phyloP scores from a whole-genome alignment of 805 yeast species.

The Hanseniaspora lindneri region DNA sequence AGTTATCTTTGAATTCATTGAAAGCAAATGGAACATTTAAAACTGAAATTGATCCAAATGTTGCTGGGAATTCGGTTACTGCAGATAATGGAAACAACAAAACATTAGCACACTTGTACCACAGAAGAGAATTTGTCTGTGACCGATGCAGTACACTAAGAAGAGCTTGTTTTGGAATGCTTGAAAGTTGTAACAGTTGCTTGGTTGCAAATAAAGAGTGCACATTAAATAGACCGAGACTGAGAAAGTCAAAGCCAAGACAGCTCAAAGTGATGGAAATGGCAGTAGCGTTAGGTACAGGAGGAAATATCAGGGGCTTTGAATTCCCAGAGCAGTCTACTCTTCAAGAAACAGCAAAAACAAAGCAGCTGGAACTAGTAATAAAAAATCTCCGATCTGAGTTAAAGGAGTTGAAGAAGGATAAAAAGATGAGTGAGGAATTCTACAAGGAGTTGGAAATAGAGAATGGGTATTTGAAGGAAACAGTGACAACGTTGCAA shows the following conservation, averaged over 20 bases:
- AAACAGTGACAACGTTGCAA: constrained; percentile 6
- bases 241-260: constrained; percentile 18
- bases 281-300: constrained; percentile 1
- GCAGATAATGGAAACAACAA: background rate
- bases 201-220: constrained; percentile 17
- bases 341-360: background rate
- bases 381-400: background rate
- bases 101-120: constrained; percentile 14
- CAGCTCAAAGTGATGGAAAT: constrained; percentile 15
- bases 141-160: constrained; percentile 19
- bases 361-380: background rate
- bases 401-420: constrained; percentile 16
- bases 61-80: background rate
- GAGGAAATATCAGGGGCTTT: background rate
- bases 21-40: background rate
- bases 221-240: constrained; percentile 15
- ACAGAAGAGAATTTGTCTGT: constrained; percentile 17
- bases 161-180: constrained; percentile 19
- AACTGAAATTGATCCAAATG: background rate
- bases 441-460: constrained; percentile 9
- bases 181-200: constrained; percentile 16
- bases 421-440: constrained; percentile 8
- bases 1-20: background rate
- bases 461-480: constrained; percentile 12
- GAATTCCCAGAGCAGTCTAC: background rate